Evolutionary conservation across 495 filamentous ascomycete species (phyloP), one percentile per base, ranked within the genome.

Genomic region (Cryomyces antarcticus): DNA sequence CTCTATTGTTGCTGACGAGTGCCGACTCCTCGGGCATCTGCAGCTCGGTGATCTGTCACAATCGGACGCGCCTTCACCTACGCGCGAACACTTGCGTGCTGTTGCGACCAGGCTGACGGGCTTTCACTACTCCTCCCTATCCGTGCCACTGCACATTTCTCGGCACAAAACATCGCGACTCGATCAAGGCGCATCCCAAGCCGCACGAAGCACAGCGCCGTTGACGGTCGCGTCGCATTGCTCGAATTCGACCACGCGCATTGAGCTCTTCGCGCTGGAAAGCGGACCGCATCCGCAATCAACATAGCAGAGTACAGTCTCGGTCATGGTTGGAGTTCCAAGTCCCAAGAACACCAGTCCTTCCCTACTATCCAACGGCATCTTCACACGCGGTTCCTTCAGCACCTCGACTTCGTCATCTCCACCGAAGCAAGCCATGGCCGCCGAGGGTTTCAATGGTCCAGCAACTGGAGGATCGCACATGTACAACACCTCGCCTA

Each of bases 321-420:
- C 9, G 3, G 1, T 9, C 33, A 57, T 57, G 55, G 55, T 52
- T 52, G 48, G 50, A 47, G 55, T 52, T 52, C 55, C 55, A 48
- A 57, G 55, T 51, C 55, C 55, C 38, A 57, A 48, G 48, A 53
- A 49, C 41, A 53, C 50, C 12, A 56, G 53, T 46, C 53, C 55
- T 28, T 46, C 46, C 36, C 48, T 41, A 31, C 42, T 52, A 5
- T 48, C 49, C 43, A 52, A 48, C 49, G 51, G 49, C 39, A 38
- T 50, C 11, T 57, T 53, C 38, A 35, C 48, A 9, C 55, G 49
- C 48, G 49, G 46, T 13, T 54, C 51, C 37, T 49, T 56, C 51
- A 53, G 46, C 39, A 52, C 53, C 9, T 48, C 49, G 13, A 39
- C 9, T 28, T 57, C 54, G 7, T 52, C 50, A 11, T 56, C 55